phyloP scores from a whole-genome alignment of 2,329 filamentous ascomycete genomes.

The Teratosphaeria nubilosa region DNA sequence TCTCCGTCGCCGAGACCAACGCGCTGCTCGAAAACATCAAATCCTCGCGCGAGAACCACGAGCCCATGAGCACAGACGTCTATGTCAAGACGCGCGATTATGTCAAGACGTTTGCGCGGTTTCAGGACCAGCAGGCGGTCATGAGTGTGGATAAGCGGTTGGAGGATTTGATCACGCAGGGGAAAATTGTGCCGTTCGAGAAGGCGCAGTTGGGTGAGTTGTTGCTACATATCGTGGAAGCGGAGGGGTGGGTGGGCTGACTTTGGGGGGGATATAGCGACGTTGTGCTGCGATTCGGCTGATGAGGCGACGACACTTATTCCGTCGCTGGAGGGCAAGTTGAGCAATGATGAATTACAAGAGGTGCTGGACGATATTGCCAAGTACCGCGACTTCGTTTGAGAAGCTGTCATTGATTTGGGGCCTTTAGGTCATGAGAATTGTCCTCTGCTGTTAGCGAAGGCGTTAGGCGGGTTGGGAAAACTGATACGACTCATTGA shows the following conservation, averaged over 20 bases:
- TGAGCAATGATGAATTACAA: slow-evolving; percentile 78
- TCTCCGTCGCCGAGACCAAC: slow-evolving; percentile 69
- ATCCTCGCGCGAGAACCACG: slow-evolving; percentile 4
- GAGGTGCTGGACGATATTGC: slow-evolving; percentile 83
- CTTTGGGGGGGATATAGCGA: slow-evolving; percentile 46
- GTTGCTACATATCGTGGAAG: neutral
- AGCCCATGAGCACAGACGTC: slow-evolving; percentile 41
- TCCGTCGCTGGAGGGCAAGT: slow-evolving; percentile 79
- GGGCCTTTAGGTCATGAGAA: too few relatives aligned
- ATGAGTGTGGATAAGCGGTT: slow-evolving; percentile 62
- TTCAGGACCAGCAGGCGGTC: slow-evolving; percentile 92
- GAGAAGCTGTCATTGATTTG: too few relatives aligned
- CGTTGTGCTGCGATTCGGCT: slow-evolving; percentile 79
- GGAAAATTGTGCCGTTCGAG: slow-evolving; percentile 66
- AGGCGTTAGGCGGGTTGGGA: neutral
- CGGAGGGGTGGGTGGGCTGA: neutral
- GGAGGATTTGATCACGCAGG: slow-evolving; percentile 87
- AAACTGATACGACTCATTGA: neutral
- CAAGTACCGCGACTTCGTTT: slow-evolving; percentile 51
- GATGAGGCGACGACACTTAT: slow-evolving; percentile 97
- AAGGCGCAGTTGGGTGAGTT: slow-evolving; percentile 76
- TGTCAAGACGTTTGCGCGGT: slow-evolving; percentile 86
- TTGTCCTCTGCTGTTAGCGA: neutral
- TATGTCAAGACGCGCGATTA: slow-evolving; percentile 55
- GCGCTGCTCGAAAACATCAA: slow-evolving; percentile 5